Percentiles rank a stretch among this genome's conserved stretches.
Conservation (phyloP, 106 monocot genomes). For the Cymbidium sinense region DNA sequence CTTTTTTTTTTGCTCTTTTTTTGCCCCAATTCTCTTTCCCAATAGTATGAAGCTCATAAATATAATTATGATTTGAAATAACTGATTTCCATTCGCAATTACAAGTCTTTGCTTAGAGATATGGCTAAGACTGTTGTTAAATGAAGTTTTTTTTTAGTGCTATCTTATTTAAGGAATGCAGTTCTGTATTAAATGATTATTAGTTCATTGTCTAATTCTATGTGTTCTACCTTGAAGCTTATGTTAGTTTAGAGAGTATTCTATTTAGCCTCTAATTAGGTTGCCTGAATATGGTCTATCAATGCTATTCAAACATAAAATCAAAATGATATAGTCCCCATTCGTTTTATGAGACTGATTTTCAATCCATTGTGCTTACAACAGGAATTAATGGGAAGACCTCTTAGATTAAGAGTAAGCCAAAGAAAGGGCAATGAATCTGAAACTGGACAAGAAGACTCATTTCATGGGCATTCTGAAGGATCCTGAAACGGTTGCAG, state of each 20-base stretch:
- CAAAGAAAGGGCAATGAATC: not conserved
- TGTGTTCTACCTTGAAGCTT: not conserved
- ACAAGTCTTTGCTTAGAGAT: not conserved
- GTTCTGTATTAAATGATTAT: not conserved
- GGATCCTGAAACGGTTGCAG: not conserved
- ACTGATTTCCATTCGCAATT: not conserved
- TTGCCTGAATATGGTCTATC: not conserved
- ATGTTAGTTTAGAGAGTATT: not conserved
- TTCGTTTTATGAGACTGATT: not conserved
- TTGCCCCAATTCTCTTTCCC: too few relatives aligned
- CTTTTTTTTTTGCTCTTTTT: too few relatives aligned
- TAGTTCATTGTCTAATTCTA: not conserved
- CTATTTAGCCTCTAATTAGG: not conserved
- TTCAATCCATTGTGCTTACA: not conserved
- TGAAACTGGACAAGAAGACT: not conserved
- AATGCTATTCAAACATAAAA: not conserved
- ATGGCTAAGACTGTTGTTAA: too few relatives aligned
- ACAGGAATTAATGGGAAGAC: slow-evolving; percentile 8
- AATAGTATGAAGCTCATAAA: not conserved
- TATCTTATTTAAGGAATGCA: too few relatives aligned
- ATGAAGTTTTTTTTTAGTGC: too few relatives aligned
- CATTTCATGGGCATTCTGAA: not conserved
- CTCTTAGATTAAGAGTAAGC: not conserved
- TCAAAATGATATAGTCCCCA: not conserved
- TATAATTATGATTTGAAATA: not conserved